Percentiles rank a stretch among this genome's conserved stretches.
Evolutionary conservation across 2,329 filamentous ascomycete genomes (phyloP).

Genomic region (Paecilomyces sp.): DNA sequence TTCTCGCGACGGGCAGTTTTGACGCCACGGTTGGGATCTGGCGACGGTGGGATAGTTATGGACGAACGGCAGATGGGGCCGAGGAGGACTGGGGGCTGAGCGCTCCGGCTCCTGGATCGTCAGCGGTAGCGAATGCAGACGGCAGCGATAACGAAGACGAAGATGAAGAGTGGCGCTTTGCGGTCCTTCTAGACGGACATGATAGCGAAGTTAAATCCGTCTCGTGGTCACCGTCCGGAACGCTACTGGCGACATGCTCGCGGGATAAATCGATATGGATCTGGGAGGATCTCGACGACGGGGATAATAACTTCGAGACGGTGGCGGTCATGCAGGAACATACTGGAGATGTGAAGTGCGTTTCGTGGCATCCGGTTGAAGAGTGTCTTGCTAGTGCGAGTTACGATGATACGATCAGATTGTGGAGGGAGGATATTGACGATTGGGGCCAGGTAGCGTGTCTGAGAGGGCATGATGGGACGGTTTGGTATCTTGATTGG

Average conservation of each 20-base stretch:
- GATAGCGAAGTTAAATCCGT: conserved; percentile 91
- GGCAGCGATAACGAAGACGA: conserved; percentile 48
- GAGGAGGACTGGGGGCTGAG: conserved; percentile 18
- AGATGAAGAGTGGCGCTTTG: conserved; percentile 85
- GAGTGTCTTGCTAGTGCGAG: conserved; percentile 83
- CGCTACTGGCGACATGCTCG: conserved; percentile 78
- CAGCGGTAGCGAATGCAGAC: conserved; percentile 18
- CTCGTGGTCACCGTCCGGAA: conserved; percentile 57
- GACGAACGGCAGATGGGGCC: conserved; percentile 14
- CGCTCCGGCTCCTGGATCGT: conserved; percentile 9
- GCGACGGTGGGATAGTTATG: conserved; percentile 55
- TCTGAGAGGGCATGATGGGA: conserved; percentile 72
- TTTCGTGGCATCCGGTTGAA: conserved; percentile 78
- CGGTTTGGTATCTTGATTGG: conserved; percentile 81
- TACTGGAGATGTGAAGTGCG: conserved; percentile 88
- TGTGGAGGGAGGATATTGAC: conserved; percentile 86
- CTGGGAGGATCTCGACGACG: conserved; percentile 84
- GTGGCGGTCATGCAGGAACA: conserved; percentile 92
- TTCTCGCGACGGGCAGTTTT: conserved; percentile 87
- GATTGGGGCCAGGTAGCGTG: conserved; percentile 89
- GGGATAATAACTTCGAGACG: conserved; percentile 94
- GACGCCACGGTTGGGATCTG: conserved; percentile 84
- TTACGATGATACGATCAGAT: conserved; percentile 83
- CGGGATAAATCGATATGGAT: conserved; percentile 96
- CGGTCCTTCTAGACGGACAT: conserved; percentile 86